Base-by-base conservation (phyloP, 2,329 filamentous ascomycete genomes). In the Claviceps sp. region DNA sequence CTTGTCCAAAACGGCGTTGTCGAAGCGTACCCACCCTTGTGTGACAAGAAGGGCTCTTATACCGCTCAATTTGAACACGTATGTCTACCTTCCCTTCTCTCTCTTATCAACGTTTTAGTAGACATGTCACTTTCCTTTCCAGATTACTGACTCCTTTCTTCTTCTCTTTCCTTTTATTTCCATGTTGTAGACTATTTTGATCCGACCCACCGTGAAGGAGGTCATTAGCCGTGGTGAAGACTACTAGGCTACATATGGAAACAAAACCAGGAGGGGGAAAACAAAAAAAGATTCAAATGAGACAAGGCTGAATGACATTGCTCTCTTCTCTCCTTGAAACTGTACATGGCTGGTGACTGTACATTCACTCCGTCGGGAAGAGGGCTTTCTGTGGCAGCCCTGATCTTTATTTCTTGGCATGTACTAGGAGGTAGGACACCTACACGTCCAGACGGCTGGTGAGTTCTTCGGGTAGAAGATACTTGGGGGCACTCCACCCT, bases 21-120 rank as follows among this genome's bases (percentile, higher is more conserved):
- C 44, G 87, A 96, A 69, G 82, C 86, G 44, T 96, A 96, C 65
- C 88, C 89, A 40, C 90, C 90, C 34, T 74, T 96, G 60, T 83
- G 86, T 59, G 90, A 96, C 71, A 83, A 90, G 70, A 95, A 94
- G 77, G 91, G 91, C 53, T 94, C 87, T 26, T 95, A 95, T 68
- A 94, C 89, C 26, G 91, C 90, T 57, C 90, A 96, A 66, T 95
- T 82, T 65, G 90, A 96, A 74, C 90, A 96, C 72, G 89, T 94
- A 71, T 78, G 86, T 79, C 52, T 5, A 23, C 37, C n/a, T 29
- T 4, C 5, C n/a, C n/a, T 29, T 17, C 22, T n/a, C 13, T 9
- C 20, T 29, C 16, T 13, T 17, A 5, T 11, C 40, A 20, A 14
- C 11, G 29, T 34, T 11, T 34, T 34, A 11, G 9, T 9, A 34